Conservation (phyloP, 1,139 yeast species). For the Saccharomyces hybrid region DNA sequence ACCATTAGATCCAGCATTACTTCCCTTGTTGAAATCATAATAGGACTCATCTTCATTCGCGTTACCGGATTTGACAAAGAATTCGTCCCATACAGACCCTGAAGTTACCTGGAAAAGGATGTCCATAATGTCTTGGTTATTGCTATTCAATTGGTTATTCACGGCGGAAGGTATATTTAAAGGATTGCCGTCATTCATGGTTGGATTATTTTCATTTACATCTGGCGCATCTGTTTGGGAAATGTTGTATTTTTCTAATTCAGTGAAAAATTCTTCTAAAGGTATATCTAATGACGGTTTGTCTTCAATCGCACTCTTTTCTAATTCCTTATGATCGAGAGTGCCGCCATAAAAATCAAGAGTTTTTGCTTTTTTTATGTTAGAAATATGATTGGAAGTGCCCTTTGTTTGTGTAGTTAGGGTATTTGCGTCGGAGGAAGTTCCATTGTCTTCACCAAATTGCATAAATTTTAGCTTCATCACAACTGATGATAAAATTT, state of each 20-base stretch:
- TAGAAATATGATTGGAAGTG: background rate
- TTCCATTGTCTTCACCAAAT: background rate
- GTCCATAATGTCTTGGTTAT: constrained; percentile 51
- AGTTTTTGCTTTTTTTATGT: background rate
- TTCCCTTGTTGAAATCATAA: background rate
- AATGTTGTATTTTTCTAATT: constrained; percentile 18
- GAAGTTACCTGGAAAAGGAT: constrained; percentile 59
- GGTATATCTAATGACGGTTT: constrained; percentile 9
- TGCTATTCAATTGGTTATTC: constrained; percentile 26
- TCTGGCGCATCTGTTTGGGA: constrained; percentile 7
- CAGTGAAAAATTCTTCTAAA: constrained; percentile 24
- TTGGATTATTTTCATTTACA: background rate
- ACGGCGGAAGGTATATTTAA: constrained; percentile 2
- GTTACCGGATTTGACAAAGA: constrained; percentile 35
- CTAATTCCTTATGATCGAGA: constrained; percentile 3
- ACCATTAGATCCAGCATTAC: background rate
- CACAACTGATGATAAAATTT: constrained; percentile 64
- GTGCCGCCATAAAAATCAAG: constrained; percentile 5
- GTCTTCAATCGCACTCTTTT: background rate
- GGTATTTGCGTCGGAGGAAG: constrained; percentile 22
- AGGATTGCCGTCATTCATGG: constrained; percentile 2
- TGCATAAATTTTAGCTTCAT: constrained; percentile 46
- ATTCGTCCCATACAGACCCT: constrained; percentile 73
- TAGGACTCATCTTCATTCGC: background rate
- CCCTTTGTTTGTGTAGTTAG: constrained; percentile 1